Evolutionary conservation across 2,329 filamentous ascomycete genomes (phyloP), one percentile per base, ranked within the genome.

Genomic region (Microcyclosporella mali): DNA sequence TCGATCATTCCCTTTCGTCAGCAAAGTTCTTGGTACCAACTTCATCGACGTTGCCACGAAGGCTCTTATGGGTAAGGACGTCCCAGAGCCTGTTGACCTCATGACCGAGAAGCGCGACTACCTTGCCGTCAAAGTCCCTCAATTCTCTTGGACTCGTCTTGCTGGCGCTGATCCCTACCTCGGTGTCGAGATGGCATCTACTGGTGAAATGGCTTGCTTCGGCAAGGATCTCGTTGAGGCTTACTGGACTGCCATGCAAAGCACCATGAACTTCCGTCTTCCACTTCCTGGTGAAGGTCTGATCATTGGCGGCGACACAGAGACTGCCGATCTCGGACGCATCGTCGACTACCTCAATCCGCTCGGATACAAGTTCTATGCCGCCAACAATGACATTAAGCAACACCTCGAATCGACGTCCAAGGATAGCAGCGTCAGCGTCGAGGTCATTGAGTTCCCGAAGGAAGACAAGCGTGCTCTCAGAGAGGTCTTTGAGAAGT

Each of bases 231-330:
- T 98, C 9, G 77, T 97, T 37, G 92, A 98, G 66, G 92, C 92
- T 41, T 98, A 98, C 79, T 98, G 92, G 92, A 77, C 89, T 18
- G 94, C 89, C 14, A 75, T 95, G 49, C 92, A 98, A 71, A 92
- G 88, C 15, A 90, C 87, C 59, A 98, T 97, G 90, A 98, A 97
- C 80, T 97, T 97, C 86, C 87, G 89, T 57, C 79, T 95, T 60
- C 92, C 92, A 33, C 84, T 94, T 67, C 86, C 88, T 40, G 92
- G 92, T 54, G 88, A 95, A 75, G 90, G 92, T 71, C 82, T 98
- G 46, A 82, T 98, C 40, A 87, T 98, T 54, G 92, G 92, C 52
- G 92, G 92, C 57, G 87, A 95, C 64, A 70, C 81, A 48, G 74
- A 72, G 55, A 83, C 82, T 47, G 80, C 80, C 17, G 73, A 79